Evolutionary conservation across 805 yeast species (phyloP).

Genomic region (Saturnispora serradocipensis): DNA sequence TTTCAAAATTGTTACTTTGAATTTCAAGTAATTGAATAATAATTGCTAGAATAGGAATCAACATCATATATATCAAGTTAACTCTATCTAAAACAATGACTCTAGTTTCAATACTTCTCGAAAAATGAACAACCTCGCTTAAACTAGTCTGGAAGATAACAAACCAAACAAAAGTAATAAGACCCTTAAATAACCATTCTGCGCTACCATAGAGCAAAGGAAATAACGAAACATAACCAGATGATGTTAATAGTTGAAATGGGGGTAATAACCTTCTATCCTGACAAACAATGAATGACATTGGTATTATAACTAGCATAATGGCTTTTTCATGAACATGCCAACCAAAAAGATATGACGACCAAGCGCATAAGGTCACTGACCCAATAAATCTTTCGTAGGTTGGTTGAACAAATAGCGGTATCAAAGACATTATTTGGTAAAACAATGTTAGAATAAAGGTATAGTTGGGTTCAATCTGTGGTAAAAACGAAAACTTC

Average conservation of each 20-base stretch:
- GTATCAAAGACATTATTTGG: constrained; percentile 69
- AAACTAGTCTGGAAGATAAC: constrained; percentile 65
- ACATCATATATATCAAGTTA: constrained; percentile 55
- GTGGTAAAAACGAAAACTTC: constrained; percentile 70
- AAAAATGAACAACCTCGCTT: constrained; percentile 50
- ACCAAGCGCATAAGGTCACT: constrained; percentile 79
- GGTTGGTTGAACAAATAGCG: constrained; percentile 61
- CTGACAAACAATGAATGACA: constrained; percentile 61
- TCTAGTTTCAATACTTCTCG: constrained; percentile 32
- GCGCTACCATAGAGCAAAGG: constrained; percentile 76
- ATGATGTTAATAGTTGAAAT: constrained; percentile 59
- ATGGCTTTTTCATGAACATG: constrained; percentile 98
- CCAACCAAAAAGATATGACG: constrained; percentile 94
- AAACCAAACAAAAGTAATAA: constrained; percentile 80
- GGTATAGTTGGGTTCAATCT: constrained; percentile 68
- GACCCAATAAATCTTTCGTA: constrained; percentile 76
- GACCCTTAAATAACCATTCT: constrained; percentile 68
- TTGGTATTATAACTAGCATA: constrained; percentile 81
- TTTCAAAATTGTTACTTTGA: constrained; percentile 43
- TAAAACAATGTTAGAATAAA: constrained; percentile 76
- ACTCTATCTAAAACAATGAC: constrained; percentile 66
- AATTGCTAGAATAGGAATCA: constrained; percentile 56
- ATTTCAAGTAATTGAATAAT: constrained; percentile 38
- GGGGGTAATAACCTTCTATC: constrained; percentile 67
- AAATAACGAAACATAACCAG: constrained; percentile 82